phyloP scores from a whole-genome alignment of 1,284 basidiomycete species.

The Wallemia mellicola region DNA sequence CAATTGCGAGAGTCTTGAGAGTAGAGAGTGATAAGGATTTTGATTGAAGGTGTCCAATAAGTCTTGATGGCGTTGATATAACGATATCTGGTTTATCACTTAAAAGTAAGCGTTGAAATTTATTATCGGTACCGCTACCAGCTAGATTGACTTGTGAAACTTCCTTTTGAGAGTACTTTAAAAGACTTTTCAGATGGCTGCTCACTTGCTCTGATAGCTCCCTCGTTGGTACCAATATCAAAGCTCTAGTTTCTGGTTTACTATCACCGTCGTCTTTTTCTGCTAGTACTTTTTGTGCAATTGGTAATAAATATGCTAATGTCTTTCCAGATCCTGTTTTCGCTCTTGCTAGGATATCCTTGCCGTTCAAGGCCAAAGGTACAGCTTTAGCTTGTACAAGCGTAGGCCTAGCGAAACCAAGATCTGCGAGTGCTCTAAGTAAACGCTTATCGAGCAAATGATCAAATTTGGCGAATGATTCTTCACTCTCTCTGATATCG shows the following conservation, averaged over 20 bases:
- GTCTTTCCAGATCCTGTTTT: slow-evolving; percentile 94
- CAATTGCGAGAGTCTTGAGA: slow-evolving; percentile 70
- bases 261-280: slow-evolving; percentile 18
- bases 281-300: slow-evolving; percentile 70
- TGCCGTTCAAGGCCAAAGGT: slow-evolving; percentile 58
- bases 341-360: slow-evolving; percentile 76
- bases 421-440: slow-evolving; percentile 42
- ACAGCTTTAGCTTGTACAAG: slow-evolving; percentile 52
- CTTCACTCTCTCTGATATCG: slow-evolving; percentile 2
- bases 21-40: slow-evolving; percentile 34
- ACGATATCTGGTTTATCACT: slow-evolving; percentile 76
- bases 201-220: slow-evolving; percentile 79
- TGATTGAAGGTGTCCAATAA: slow-evolving; percentile 44
- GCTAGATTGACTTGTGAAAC: slow-evolving; percentile 52
- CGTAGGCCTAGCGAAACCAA: slow-evolving; percentile 52
- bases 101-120: slow-evolving; percentile 59
- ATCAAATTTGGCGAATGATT: slow-evolving; percentile 32
- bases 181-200: slow-evolving; percentile 32
- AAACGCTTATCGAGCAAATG: slow-evolving; percentile 44
- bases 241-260: slow-evolving; percentile 15
- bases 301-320: slow-evolving; percentile 71
- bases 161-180: slow-evolving; percentile 45
- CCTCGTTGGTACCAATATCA: slow-evolving; percentile 77
- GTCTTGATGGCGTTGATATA: slow-evolving; percentile 65
- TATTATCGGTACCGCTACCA: slow-evolving; percentile 29